Conservation (phyloP, 371 early-diverging fungal genomes). For the Zychaea mexicana region DNA sequence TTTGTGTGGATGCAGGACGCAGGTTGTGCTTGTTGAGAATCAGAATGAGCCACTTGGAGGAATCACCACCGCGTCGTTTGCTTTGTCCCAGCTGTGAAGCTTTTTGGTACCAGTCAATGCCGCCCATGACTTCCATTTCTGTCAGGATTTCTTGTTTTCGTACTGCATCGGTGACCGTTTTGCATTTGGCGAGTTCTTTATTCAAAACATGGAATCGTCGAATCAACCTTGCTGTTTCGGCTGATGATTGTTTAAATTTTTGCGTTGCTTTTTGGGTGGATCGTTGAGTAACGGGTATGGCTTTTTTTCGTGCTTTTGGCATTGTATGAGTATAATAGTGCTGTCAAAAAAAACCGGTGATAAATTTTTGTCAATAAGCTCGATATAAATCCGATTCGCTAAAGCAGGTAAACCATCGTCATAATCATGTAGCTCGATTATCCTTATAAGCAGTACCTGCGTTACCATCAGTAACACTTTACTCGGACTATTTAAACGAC, state of each 20-base stretch:
- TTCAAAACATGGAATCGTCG: slow-evolving; percentile 75
- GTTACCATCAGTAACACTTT: too few relatives aligned
- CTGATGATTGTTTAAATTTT: slow-evolving; percentile 44
- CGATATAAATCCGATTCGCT: too few relatives aligned
- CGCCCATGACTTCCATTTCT: slow-evolving; percentile 84
- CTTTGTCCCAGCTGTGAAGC: slow-evolving; percentile 84
- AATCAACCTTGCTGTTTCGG: slow-evolving; percentile 68
- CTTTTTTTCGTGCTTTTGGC: too few relatives aligned
- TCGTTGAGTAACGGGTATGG: too few relatives aligned
- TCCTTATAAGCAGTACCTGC: too few relatives aligned
- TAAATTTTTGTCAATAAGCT: too few relatives aligned
- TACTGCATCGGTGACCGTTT: slow-evolving; percentile 12
- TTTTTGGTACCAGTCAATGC: slow-evolving; percentile 86
- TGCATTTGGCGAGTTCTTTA: slow-evolving; percentile 66
- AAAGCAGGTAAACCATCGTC: too few relatives aligned
- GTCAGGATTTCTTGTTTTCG: slow-evolving; percentile 43
- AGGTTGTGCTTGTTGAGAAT: slow-evolving; percentile 33
- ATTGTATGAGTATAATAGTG: too few relatives aligned
- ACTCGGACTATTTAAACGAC: too few relatives aligned
- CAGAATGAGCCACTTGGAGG: slow-evolving; percentile 81
- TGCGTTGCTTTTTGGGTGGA: too few relatives aligned
- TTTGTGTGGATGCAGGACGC: neutral
- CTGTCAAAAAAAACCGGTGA: too few relatives aligned
- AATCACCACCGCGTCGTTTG: slow-evolving; percentile 81
- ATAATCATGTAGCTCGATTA: too few relatives aligned